phyloP scores from a whole-genome alignment of 2,329 filamentous ascomycete genomes.

The Reticulascus tulasneorum region DNA sequence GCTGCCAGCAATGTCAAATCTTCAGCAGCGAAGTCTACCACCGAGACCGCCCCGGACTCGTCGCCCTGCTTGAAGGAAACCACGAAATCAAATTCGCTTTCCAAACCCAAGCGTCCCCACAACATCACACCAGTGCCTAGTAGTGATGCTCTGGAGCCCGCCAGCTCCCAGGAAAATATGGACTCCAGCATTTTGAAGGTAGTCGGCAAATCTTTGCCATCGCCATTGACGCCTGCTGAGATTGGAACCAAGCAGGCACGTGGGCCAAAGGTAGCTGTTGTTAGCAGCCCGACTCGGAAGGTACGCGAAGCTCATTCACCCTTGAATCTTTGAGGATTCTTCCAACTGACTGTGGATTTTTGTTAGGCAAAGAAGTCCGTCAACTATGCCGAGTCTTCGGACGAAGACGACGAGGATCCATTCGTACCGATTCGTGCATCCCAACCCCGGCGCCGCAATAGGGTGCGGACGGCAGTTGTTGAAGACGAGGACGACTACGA shows the following conservation, averaged over 20 bases:
- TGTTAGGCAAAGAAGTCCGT: slow-evolving; percentile 52
- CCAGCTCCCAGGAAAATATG: slow-evolving; percentile 65
- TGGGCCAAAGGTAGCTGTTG: slow-evolving; percentile 35
- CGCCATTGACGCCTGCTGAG: slow-evolving; percentile 38
- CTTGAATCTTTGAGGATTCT: neutral
- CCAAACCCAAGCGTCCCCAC: slow-evolving; percentile 32
- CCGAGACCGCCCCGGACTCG: slow-evolving; percentile 26
- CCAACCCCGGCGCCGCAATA: slow-evolving; percentile 34
- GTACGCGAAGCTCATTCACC: slow-evolving; percentile 37
- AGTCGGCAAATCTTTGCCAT: slow-evolving; percentile 47
- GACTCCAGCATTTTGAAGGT: slow-evolving; percentile 41
- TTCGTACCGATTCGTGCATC: slow-evolving; percentile 46
- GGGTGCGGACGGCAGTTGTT: slow-evolving; percentile 56
- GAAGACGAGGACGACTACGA: slow-evolving; percentile 70
- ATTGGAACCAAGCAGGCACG: slow-evolving; percentile 35
- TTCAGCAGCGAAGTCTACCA: slow-evolving; percentile 26
- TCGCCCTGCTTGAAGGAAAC: slow-evolving; percentile 36
- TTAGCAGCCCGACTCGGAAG: slow-evolving; percentile 76
- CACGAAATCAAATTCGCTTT: slow-evolving; percentile 39
- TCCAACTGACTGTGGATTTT: neutral
- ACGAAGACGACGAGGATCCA: slow-evolving; percentile 74
- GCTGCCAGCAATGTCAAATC: slow-evolving; percentile 26
- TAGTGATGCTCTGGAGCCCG: slow-evolving; percentile 68
- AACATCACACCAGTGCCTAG: slow-evolving; percentile 72
- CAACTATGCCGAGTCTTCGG: slow-evolving; percentile 83